phyloP scores from a whole-genome alignment of 1,284 basidiomycete species.

The Trichosporon coremiiforme region DNA sequence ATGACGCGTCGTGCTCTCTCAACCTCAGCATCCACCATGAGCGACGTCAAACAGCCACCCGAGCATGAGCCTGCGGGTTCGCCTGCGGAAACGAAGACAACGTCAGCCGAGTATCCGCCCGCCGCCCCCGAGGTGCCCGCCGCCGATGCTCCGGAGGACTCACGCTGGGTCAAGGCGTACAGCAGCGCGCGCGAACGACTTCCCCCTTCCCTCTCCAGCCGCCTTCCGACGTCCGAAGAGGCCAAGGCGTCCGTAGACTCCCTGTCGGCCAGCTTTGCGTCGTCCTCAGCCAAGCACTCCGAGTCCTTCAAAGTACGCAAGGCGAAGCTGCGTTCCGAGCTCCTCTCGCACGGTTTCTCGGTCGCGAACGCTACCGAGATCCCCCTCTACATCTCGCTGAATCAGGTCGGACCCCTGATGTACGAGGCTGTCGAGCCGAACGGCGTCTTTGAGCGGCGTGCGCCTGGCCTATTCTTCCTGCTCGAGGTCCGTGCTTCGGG shows the following conservation, averaged over 20 bases:
- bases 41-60: not conserved
- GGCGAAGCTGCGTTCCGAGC: not conserved
- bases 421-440: conserved; percentile 15
- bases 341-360: conserved; percentile 8
- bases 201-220: not conserved
- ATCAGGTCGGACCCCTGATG: conserved; percentile 16
- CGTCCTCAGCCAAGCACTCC: not conserved
- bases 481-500: conserved; percentile 8
- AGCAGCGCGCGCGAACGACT: conserved; percentile 4
- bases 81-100: too few relatives aligned
- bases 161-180: conserved; percentile 7
- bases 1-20: not conserved
- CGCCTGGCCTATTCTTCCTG: conserved; percentile 3
- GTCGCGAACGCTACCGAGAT: conserved; percentile 15
- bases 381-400: conserved; percentile 17
- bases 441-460: conserved; percentile 4
- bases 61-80: too few relatives aligned
- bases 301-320: not conserved
- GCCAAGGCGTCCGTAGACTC: not conserved
- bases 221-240: not conserved
- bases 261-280: not conserved
- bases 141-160: not conserved
- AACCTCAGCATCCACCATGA: not conserved
- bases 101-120: not conserved
- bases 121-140: not conserved